Base-by-base conservation (phyloP, 2,329 filamentous ascomycete genomes). In the Arthrobotrys megalospora region DNA sequence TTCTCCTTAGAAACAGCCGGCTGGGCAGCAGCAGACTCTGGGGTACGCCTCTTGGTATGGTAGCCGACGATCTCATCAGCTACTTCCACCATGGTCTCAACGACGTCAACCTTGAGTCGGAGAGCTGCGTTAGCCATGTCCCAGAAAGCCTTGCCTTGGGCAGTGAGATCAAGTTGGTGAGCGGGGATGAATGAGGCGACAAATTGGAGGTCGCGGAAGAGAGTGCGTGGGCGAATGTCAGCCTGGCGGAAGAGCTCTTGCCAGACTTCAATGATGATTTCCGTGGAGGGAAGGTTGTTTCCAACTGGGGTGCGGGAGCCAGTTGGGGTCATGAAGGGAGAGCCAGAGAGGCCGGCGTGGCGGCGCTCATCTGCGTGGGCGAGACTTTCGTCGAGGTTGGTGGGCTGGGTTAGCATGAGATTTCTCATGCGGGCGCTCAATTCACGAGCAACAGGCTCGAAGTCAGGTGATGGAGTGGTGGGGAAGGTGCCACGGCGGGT, bases 101-200 rank as follows among this genome's bases (percentile, higher is more conserved):
- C 95, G 3, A 96, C 90, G 80, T 97, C 93, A 80, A 93, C 90
- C 84, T 97, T 98, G 66, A 97, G 88, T 41, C 90, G 90, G n/a
- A 97, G 87, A 1, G 95, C 94, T 0, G 96, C 95, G 5, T 97
- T 88, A 0, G 93, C 93, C 28, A 94, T 92, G 82, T 97, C 93
- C 89, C 94, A 93, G 83, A 98, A 98, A 0, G 94, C 93, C 81
- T 94, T 96, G 45, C 89, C 87, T 52, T 81, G 76, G 28, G 91
- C 90, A 0, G 88, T 88, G 80, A 87, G 88, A 81, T 92, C 90
- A 6, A 92, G 85, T 1, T 90, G 85, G 0, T 87, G 85, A 0
- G 89, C 84, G 4, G 90, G 88, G 2, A 92, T 89, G 81, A 92
- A 91, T 0, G 90, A 87, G 0, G 90, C 89, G 79, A 92, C 91